phyloP scores from a whole-genome alignment of 2,329 filamentous ascomycete genomes.

The Fusarium sp. region DNA sequence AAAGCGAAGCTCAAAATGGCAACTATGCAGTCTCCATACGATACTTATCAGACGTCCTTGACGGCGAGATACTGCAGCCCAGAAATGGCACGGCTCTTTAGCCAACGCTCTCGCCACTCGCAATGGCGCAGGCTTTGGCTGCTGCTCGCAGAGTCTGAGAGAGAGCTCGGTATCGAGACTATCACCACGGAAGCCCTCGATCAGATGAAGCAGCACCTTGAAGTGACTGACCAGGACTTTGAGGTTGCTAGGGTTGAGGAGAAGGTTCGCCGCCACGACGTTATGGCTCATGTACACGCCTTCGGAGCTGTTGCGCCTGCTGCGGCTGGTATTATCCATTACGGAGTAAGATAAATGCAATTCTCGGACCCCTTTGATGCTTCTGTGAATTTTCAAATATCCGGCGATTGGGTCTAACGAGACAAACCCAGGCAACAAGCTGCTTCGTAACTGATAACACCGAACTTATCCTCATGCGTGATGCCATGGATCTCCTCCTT shows the following conservation, averaged over 20 bases:
- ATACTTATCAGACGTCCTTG: conserved; percentile 31
- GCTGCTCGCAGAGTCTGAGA: conserved; percentile 18
- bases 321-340: conserved; percentile 36
- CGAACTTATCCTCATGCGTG: conserved; percentile 34
- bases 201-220: conserved; percentile 15
- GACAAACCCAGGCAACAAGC: background rate
- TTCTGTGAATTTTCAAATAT: too few relatives aligned
- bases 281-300: conserved; percentile 27
- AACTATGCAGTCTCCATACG: background rate
- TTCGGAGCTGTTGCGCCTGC: conserved; percentile 32
- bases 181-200: conserved; percentile 16
- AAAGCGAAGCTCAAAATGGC: background rate
- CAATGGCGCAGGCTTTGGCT: conserved; percentile 30
- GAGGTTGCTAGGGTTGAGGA: conserved; percentile 19
- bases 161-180: conserved; percentile 12
- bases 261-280: conserved; percentile 17
- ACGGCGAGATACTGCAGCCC: conserved; percentile 20
- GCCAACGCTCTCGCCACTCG: conserved; percentile 3
- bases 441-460: conserved; percentile 38
- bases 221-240: conserved; percentile 11
- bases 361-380: too few relatives aligned
- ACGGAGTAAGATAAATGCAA: conserved; percentile 3
- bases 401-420: too few relatives aligned
- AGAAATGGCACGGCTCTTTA: conserved; percentile 31
- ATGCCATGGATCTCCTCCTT: conserved; percentile 28